Base-by-base conservation (phyloP, 805 yeast genomes). In the Kluyveromyces aestuarii region DNA sequence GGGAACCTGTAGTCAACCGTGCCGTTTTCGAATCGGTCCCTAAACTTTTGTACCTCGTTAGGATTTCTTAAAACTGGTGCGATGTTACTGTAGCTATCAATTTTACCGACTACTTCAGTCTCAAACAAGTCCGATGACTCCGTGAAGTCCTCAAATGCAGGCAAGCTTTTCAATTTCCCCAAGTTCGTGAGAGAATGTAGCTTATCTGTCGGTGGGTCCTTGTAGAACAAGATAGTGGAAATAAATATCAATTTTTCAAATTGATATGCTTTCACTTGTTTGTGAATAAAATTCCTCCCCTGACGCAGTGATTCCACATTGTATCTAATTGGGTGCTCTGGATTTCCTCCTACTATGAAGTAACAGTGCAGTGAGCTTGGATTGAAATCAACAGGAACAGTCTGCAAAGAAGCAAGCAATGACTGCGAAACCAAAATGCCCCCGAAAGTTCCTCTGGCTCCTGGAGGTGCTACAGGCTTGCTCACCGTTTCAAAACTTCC, bases 401-500 rank as follows among this genome's bases (percentile, higher is more conserved):
- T 74, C 44, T 73, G 70, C 35, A 81, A 67, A 2, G 84, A 81
- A 6, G 86, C 87, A 50, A 75, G 61, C 3, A 82, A 63, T 2
- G 87, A 69, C 55, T 83, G 89, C 0, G 86, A 85, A 16, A 81
- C 79, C 40, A 79, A 66, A 17, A 81, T 79, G 9, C 90, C 89
- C 2, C 89, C 89, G 66, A 82, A 83, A 0, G 82, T 77, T 1
- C 87, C 87, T 41, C 82, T 67, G 2, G 85, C 83, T 0, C 78
- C 75, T 6, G 67, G 69, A 2, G 80, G 80, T 2, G 76, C 71
- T 3, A 47, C 49, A 6, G 64, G 62, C 13, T 52, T 47, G 43
- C 52, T 40, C 19, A 48, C 51, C 2, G 66, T 60, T 9, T 56
- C 52, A 48, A 61, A 64, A 37, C 55, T 51, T 13, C 55, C 49